A percentile compares a stretch with the other conserved stretches of the same genome.
Conservation (phyloP, 2,329 filamentous ascomycete genomes). For the Colletotrichum coccodes region DNA sequence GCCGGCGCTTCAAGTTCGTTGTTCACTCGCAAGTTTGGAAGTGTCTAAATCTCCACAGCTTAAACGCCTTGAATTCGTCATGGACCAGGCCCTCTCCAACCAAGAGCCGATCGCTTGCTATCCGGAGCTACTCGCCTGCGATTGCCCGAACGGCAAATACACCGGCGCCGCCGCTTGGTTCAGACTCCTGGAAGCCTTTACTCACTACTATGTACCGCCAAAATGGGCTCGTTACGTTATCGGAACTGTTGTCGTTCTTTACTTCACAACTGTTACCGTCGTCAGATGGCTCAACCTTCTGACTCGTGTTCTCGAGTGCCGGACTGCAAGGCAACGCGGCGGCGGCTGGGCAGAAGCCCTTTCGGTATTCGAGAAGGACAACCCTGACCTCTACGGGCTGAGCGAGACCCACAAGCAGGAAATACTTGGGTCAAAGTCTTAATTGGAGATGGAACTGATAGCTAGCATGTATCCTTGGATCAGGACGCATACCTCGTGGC, state of each 20-base stretch:
- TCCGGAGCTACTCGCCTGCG: not conserved
- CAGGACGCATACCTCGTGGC: too few species aligned
- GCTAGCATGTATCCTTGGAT: too few species aligned
- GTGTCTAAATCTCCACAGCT: too few species aligned
- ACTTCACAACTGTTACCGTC: not conserved
- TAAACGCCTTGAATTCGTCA: too few species aligned
- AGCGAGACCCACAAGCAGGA: not conserved
- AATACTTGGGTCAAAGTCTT: not conserved
- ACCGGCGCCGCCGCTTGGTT: not conserved
- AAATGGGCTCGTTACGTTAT: not conserved
- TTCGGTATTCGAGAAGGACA: not conserved
- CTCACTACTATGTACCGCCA: slow-evolving; percentile 7
- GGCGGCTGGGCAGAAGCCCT: not conserved
- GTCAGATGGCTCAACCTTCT: not conserved
- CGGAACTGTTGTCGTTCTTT: not conserved
- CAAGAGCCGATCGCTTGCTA: not conserved
- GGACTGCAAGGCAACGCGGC: not conserved
- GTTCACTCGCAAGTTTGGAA: too few species aligned
- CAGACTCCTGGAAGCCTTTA: not conserved
- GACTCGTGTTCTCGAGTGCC: not conserved
- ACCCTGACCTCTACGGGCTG: not conserved
- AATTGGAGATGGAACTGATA: too few species aligned
- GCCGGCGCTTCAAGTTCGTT: too few species aligned
- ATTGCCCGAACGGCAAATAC: slow-evolving; percentile 6
- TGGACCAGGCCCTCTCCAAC: too few species aligned